These are phyloP conservation scores for Liquidambar formosana DNA, from an alignment of 164 flowering plant genomes.

Conservation along the genomic window DNA sequence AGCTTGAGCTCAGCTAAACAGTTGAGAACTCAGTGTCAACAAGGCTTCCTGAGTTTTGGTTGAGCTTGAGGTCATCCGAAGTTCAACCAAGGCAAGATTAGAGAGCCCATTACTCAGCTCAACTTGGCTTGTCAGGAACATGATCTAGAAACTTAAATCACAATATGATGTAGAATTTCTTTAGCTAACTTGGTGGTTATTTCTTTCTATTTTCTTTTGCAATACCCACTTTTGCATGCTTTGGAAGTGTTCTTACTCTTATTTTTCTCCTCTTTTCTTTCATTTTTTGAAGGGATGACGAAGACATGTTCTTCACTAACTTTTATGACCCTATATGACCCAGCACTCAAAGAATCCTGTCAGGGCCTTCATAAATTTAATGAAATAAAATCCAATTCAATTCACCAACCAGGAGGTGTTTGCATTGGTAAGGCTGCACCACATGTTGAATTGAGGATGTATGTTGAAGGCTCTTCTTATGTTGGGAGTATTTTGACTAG, in stretches of 20 bases:
- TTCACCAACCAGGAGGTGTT: conserved; percentile 36
- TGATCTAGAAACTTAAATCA: neutral
- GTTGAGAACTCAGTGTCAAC: too few relatives aligned
- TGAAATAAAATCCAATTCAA: conserved; percentile 3
- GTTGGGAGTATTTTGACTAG: conserved; percentile 78
- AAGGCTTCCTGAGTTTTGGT: too few relatives aligned
- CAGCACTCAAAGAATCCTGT: conserved; percentile 19
- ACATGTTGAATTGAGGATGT: conserved; percentile 68
- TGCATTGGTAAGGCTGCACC: conserved; percentile 95
- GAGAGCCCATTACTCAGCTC: neutral
- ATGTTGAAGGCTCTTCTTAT: conserved; percentile 34
- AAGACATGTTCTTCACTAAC: conserved; percentile 91
- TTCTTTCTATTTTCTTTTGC: neutral
- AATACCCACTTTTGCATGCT: neutral
- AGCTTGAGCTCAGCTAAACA: too few relatives aligned
- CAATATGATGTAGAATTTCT: neutral
- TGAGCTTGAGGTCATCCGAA: neutral
- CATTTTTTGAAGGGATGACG: conserved; percentile 75
- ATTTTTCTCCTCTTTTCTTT: neutral
- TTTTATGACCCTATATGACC: conserved; percentile 72
- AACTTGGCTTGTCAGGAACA: neutral
- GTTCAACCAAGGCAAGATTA: neutral
- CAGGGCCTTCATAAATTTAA: conserved; percentile 9
- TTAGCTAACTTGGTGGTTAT: neutral
- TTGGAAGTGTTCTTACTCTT: neutral